Evolutionary conservation across 352 stramenopile genomes (phyloP).

Genomic region (Globisporangium polare): DNA sequence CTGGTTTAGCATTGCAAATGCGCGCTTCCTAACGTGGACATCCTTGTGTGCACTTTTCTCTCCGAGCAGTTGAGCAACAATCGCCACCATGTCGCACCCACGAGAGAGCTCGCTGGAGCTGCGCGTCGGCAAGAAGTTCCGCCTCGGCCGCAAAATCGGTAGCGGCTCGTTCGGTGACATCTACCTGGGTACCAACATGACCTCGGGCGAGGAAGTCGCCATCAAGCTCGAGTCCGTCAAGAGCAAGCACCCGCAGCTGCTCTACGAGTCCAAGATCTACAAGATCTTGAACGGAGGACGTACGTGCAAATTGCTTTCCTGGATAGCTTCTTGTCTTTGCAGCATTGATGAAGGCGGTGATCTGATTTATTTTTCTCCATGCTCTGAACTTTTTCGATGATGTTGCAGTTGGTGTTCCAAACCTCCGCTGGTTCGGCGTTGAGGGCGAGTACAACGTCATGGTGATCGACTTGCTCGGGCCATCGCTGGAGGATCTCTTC

Average conservation of each 20-base stretch:
- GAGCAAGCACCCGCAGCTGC: slow-evolving; percentile 96
- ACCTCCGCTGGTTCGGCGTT: slow-evolving; percentile 98
- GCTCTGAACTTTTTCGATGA: slow-evolving; percentile 23
- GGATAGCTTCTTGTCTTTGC: background rate
- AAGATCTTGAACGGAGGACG: slow-evolving; percentile 98
- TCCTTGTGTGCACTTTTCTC: slow-evolving; percentile 1
- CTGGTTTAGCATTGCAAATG: background rate
- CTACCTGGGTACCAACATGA: slow-evolving; percentile 99
- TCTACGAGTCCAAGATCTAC: slow-evolving; percentile 99
- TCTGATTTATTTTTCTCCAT: background rate
- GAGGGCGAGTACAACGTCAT: slow-evolving; percentile 99
- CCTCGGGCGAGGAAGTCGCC: slow-evolving; percentile 97
- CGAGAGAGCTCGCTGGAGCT: slow-evolving; percentile 92
- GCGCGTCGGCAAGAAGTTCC: slow-evolving; percentile 99
- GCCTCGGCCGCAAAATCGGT: slow-evolving; percentile 98
- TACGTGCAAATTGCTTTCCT: slow-evolving; percentile 55
- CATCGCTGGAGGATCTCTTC: slow-evolving; percentile 89
- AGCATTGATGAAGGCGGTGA: background rate
- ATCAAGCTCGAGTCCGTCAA: slow-evolving; percentile 99
- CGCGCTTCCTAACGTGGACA: background rate
- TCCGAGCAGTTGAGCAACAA: background rate
- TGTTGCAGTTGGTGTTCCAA: slow-evolving; percentile 94
- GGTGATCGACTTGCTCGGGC: slow-evolving; percentile 99
- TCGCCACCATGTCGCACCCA: slow-evolving; percentile 51
- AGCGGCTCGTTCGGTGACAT: slow-evolving; percentile 99